These are phyloP conservation scores for Pisolithus tinctorius DNA, from an alignment of 768 basidiomycete genomes.

Conservation along the genomic window DNA sequence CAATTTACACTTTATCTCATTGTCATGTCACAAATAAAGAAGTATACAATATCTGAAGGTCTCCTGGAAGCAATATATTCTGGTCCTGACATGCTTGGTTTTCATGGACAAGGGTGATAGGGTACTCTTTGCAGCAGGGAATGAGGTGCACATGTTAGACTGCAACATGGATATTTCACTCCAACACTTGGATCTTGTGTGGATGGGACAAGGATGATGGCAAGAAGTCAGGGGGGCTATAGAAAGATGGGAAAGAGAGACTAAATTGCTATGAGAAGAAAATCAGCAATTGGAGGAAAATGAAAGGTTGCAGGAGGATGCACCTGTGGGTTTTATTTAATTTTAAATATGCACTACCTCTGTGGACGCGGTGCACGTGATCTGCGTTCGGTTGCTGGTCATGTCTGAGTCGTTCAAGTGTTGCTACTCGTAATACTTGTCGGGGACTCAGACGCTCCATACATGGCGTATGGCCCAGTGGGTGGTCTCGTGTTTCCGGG, in stretches of 20 bases:
- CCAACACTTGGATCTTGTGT: conserved; percentile 63
- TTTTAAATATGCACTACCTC: no score
- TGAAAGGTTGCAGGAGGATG: conserved; percentile 42
- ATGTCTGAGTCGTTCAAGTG: no score
- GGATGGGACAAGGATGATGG: conserved; percentile 66
- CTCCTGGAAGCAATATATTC: conserved; percentile 38
- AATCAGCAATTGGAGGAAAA: conserved; percentile 63
- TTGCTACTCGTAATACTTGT: no score
- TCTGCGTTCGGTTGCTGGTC: not conserved
- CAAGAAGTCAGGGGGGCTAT: conserved; percentile 54
- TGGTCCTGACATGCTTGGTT: conserved; percentile 23
- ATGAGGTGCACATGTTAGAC: conserved; percentile 47
- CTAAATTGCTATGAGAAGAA: conserved; percentile 39
- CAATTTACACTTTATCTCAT: conserved; percentile 50
- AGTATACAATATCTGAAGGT: conserved; percentile 45
- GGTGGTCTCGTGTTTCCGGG: conserved; percentile 27
- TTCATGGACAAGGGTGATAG: conserved; percentile 31
- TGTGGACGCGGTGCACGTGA: not conserved
- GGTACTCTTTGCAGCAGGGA: conserved; percentile 42
- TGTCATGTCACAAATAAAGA: conserved; percentile 39
- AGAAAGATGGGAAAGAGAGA: conserved; percentile 55
- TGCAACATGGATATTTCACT: conserved; percentile 22
- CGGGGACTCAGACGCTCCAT: no score
- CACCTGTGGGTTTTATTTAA: no score
- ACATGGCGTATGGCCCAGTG: not conserved